Percentiles rank a stretch among this genome's conserved stretches.
Evolutionary conservation across 2,329 filamentous ascomycete genomes (phyloP).

Genomic region (Phaeosphaeriaceae sp.): DNA sequence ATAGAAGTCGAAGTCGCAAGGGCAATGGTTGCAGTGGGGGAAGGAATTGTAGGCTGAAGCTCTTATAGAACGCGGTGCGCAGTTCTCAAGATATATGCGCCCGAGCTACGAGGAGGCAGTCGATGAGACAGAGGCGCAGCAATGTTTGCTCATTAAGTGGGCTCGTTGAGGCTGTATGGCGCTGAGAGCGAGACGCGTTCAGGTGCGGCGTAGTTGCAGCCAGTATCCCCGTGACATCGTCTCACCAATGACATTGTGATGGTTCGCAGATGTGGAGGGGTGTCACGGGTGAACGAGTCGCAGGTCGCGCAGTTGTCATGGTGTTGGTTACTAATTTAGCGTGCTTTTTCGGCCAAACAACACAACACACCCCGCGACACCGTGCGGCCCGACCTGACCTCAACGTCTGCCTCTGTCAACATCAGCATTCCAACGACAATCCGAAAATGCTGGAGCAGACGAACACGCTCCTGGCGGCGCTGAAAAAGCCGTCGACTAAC

Average conservation of each 20-base stretch:
- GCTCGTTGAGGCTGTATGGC: neutral
- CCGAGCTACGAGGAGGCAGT: too few species aligned
- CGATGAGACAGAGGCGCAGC: neutral
- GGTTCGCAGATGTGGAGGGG: neutral
- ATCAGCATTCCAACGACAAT: slow-evolving; percentile 24
- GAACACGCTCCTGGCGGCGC: slow-evolving; percentile 59
- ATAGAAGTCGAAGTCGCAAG: too few species aligned
- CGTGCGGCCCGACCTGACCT: too few species aligned
- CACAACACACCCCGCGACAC: too few species aligned
- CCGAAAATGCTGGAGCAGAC: slow-evolving; percentile 70
- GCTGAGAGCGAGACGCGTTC: neutral
- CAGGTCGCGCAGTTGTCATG: too few species aligned
- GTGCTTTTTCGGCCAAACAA: too few species aligned
- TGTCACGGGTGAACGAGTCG: too few species aligned
- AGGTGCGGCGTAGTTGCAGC: neutral
- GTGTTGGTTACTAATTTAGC: neutral
- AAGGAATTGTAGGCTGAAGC: neutral
- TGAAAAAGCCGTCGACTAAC: slow-evolving; percentile 69
- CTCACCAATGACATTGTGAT: neutral
- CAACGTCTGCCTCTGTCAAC: slow-evolving; percentile 21
- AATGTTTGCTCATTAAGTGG: neutral
- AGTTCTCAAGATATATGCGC: too few species aligned
- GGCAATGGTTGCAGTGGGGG: neutral
- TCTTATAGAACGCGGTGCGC: neutral
- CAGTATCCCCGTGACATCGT: neutral